These are phyloP conservation scores for Leishmania aethiopica DNA, from an alignment of 208 protist genomes.

Conservation along the genomic window DNA sequence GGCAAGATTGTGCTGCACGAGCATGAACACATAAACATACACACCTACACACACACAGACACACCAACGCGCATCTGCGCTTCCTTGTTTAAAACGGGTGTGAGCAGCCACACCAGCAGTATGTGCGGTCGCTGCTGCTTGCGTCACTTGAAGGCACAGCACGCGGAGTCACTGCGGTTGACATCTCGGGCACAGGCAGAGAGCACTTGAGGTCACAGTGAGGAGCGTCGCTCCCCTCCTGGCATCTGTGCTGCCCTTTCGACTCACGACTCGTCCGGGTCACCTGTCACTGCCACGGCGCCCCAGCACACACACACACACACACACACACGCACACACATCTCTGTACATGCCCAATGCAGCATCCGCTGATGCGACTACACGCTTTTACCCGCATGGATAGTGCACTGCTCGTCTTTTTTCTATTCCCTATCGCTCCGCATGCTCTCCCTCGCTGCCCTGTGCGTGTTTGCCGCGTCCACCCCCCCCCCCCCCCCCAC, in stretches of 20 bases:
- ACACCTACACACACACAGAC: neutral
- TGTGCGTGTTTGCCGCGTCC: neutral
- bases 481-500: neutral
- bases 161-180: neutral
- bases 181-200: neutral
- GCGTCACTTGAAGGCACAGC: neutral
- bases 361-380: neutral
- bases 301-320: neutral
- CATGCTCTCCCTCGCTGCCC: conserved; percentile 5
- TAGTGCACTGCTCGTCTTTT: neutral
- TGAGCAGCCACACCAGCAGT: neutral
- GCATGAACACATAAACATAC: neutral
- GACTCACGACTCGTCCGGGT: neutral
- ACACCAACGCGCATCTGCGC: neutral
- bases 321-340: neutral
- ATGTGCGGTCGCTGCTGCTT: neutral
- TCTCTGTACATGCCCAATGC: neutral
- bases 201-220: neutral
- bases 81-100: neutral
- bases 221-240: neutral
- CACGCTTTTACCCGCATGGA: neutral
- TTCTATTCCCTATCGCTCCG: neutral
- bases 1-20: neutral
- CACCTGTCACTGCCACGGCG: neutral
- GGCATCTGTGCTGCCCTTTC: neutral